Conservation (phyloP, 1,284 basidiomycete genomes). For the Sparassis latifolia region DNA sequence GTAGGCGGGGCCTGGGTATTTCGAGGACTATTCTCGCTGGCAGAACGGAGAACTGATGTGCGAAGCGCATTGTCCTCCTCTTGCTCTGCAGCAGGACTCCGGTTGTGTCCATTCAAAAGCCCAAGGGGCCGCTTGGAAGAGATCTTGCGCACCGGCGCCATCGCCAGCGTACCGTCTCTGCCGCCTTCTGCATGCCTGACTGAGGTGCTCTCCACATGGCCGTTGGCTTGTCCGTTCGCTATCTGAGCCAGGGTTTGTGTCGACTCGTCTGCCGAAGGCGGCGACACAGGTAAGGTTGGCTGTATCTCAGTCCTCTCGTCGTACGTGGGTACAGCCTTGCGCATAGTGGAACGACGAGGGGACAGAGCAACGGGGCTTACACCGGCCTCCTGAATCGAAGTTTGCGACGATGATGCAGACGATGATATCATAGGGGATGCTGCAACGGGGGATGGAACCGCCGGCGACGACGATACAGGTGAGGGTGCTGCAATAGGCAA, state of each 20-base stretch:
- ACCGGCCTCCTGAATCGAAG: not conserved
- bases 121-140: not conserved
- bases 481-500: not conserved
- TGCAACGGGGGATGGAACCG: not conserved
- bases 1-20: no score
- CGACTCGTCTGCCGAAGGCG: no score
- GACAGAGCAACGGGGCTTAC: not conserved
- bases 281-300: not conserved
- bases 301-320: constrained; percentile 6
- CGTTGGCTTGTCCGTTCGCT: not conserved
- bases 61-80: not conserved
- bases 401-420: not conserved
- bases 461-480: not conserved
- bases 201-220: not conserved
- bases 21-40: no score
- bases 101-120: not conserved
- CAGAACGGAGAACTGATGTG: not conserved
- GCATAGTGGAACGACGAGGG: constrained; percentile 3
- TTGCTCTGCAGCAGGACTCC: not conserved
- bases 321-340: constrained; percentile 16
- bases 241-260: no score
- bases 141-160: not conserved
- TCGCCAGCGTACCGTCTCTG: not conserved
- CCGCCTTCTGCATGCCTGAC: not conserved
- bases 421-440: not conserved